phyloP scores from a whole-genome alignment of 257 asterid genomes.

The Osmanthus fragrans region DNA sequence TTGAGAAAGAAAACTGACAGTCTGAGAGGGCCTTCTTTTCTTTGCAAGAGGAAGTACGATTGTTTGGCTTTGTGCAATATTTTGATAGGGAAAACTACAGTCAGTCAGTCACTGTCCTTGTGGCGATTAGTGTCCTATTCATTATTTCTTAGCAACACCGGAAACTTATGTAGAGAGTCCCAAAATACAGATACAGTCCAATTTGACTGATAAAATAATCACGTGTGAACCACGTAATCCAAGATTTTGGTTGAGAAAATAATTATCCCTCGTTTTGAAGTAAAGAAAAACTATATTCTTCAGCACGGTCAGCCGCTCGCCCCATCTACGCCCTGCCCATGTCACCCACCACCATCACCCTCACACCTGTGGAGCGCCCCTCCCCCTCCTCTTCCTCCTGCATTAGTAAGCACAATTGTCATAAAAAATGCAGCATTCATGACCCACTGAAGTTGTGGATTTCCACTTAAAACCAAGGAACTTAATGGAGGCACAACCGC shows the following conservation, averaged over 20 bases:
- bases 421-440: not conserved
- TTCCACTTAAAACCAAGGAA: not conserved
- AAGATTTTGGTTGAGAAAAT: not conserved
- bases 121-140: not conserved
- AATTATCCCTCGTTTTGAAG: not conserved
- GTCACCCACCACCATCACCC: not conserved
- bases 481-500: not conserved
- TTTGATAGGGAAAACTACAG: not conserved
- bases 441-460: not conserved
- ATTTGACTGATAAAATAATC: not conserved
- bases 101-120: not conserved
- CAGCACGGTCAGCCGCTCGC: not conserved
- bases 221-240: not conserved
- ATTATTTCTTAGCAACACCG: not conserved
- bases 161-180: not conserved
- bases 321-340: not conserved
- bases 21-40: not conserved
- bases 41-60: not conserved
- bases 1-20: too few species aligned
- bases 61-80: not conserved
- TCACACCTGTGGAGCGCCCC: not conserved
- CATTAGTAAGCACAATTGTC: not conserved
- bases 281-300: not conserved
- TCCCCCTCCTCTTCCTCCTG: not conserved
- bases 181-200: not conserved